Evolutionary conservation across 2,329 filamentous ascomycete species (phyloP).

Genomic region (Calonectria henricotiae): DNA sequence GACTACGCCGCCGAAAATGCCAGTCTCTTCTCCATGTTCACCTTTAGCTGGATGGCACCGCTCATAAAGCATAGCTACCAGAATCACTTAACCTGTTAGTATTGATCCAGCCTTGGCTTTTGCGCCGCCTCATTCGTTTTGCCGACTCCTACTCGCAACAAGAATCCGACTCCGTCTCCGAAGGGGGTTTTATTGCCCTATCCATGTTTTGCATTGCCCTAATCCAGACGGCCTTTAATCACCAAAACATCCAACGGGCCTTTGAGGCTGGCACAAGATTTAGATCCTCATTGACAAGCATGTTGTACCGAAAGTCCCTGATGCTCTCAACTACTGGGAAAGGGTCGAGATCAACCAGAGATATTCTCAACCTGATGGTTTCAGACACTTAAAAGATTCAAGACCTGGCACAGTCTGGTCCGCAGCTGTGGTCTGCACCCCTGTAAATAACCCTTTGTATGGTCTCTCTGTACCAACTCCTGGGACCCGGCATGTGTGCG

Average conservation of each 20-base stretch:
- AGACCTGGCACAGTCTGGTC: slow-evolving; percentile 6
- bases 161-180: neutral
- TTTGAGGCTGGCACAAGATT: slow-evolving; percentile 15
- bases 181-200: slow-evolving; percentile 20
- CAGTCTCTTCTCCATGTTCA: slow-evolving; percentile 17
- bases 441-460: slow-evolving; percentile 16
- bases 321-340: slow-evolving; percentile 9
- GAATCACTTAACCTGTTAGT: slow-evolving; percentile 1
- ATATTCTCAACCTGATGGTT: slow-evolving; percentile 24
- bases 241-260: slow-evolving; percentile 17
- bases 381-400: slow-evolving; percentile 16
- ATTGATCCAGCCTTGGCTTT: slow-evolving; percentile 12
- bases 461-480: slow-evolving; percentile 17
- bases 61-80: slow-evolving; percentile 22
- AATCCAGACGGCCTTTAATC: slow-evolving; percentile 11
- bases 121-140: slow-evolving; percentile 18
- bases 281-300: slow-evolving; percentile 5
- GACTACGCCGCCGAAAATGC: slow-evolving; percentile 7
- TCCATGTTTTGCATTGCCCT: slow-evolving; percentile 23
- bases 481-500: slow-evolving; percentile 21
- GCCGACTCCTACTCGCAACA: neutral
- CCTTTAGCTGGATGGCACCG: slow-evolving; percentile 27
- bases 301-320: slow-evolving; percentile 19
- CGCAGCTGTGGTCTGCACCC: slow-evolving; percentile 17
- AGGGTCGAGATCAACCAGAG: slow-evolving; percentile 8